Evolutionary conservation across 208 protist genomes (phyloP).

Genomic region (Leishmania braziliensis): DNA sequence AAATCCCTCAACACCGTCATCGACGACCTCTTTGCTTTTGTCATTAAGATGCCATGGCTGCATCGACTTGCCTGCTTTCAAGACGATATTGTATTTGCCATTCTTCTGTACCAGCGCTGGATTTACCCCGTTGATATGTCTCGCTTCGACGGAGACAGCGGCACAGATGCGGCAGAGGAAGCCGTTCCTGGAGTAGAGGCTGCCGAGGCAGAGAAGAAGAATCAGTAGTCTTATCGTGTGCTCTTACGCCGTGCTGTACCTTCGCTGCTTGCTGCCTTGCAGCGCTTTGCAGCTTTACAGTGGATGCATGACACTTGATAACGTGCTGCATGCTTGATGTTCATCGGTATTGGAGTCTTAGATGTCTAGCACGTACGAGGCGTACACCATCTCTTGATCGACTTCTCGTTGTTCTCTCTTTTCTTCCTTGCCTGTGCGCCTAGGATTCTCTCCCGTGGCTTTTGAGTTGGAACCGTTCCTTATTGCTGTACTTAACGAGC

Average conservation of each 20-base stretch:
- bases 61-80: conserved; percentile 98
- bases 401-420: background rate
- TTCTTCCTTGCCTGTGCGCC: background rate
- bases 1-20: conserved; percentile 98
- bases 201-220: conserved; percentile 9
- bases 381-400: background rate
- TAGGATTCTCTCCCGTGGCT: background rate
- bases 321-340: background rate
- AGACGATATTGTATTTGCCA: conserved; percentile 98
- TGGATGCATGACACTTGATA: background rate
- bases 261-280: background rate
- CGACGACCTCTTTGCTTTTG: conserved; percentile 99
- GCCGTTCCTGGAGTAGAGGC: background rate
- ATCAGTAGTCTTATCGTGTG: background rate
- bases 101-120: conserved; percentile 98
- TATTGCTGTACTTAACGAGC: background rate
- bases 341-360: too few relatives aligned
- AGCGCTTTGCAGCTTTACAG: background rate
- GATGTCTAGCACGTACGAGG: background rate
- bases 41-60: conserved; percentile 98
- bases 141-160: conserved; percentile 55
- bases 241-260: background rate
- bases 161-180: conserved; percentile 22
- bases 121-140: conserved; percentile 97
- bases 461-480: background rate